Evolutionary conservation across 2,329 filamentous ascomycete genomes (phyloP).

Genomic region (Ascomycota sp.): DNA sequence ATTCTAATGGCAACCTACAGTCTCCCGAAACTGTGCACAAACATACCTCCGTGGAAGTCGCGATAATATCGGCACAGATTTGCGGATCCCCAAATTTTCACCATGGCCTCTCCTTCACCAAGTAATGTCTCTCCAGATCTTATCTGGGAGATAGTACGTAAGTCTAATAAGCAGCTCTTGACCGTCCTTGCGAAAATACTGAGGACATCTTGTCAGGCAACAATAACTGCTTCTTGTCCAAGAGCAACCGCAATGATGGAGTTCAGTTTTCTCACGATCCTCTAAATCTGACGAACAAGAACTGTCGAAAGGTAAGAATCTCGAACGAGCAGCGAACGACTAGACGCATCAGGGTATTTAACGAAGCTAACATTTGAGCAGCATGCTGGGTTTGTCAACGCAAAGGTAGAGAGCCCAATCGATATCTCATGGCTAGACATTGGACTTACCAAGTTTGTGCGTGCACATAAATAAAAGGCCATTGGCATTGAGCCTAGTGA

Average conservation of each 20-base stretch:
- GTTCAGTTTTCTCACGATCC: conserved; percentile 86
- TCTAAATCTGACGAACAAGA: conserved; percentile 79
- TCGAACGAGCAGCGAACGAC: not conserved
- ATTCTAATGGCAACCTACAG: too few relatives aligned
- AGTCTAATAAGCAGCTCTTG: conserved; percentile 32
- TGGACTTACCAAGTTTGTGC: too few relatives aligned
- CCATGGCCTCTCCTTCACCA: conserved; percentile 34
- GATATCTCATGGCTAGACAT: too few relatives aligned
- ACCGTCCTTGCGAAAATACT: not conserved
- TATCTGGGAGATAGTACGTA: conserved; percentile 90
- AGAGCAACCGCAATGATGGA: conserved; percentile 62
- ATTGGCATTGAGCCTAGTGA: conserved; percentile 57
- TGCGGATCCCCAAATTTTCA: conserved; percentile 17
- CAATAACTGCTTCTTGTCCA: conserved; percentile 82
- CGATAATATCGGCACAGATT: conserved; percentile 3
- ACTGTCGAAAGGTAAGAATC: conserved; percentile 61
- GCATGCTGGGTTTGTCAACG: conserved; percentile 85
- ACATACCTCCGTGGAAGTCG: too few relatives aligned
- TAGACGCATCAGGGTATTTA: not conserved
- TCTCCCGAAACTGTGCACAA: too few relatives aligned
- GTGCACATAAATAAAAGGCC: conserved; percentile 47
- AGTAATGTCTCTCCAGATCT: conserved; percentile 75
- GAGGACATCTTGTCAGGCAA: conserved; percentile 33
- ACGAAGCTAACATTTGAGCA: conserved; percentile 22
- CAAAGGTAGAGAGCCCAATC: conserved; percentile 43